Percentiles rank a stretch among this genome's conserved stretches.
These are phyloP conservation scores for Claviceps citrina DNA, from an alignment of 2,329 filamentous ascomycete genomes.

Conservation along the genomic window DNA sequence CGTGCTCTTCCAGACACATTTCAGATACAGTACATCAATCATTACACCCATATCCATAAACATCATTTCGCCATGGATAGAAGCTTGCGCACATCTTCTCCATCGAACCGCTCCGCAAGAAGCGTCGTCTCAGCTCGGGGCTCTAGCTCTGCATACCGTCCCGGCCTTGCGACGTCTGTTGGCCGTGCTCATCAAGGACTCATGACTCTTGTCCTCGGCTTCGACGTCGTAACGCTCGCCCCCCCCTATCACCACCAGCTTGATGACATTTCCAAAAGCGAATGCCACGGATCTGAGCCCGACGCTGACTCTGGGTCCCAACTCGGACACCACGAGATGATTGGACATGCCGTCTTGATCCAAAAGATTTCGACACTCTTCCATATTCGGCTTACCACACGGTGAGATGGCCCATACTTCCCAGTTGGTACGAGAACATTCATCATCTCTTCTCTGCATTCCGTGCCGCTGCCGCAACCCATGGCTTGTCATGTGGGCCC, in stretches of 20 bases:
- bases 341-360: conserved; percentile 25
- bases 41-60: too few species aligned
- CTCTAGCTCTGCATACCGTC: conserved; percentile 10
- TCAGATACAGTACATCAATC: too few species aligned
- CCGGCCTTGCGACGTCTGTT: conserved; percentile 24
- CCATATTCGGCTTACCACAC: conserved; percentile 26
- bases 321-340: conserved; percentile 46
- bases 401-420: conserved; percentile 39
- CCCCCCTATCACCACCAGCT: conserved; percentile 49
- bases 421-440: conserved; percentile 21
- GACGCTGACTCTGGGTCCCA: conserved; percentile 49
- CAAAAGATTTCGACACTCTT: conserved; percentile 31
- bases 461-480: conserved; percentile 3
- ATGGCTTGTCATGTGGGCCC: neutral
- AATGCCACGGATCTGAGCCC: conserved; percentile 53
- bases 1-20: too few species aligned
- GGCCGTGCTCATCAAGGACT: conserved; percentile 20
- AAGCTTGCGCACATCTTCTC: too few species aligned
- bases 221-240: conserved; percentile 45
- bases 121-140: conserved; percentile 1
- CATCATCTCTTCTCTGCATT: neutral
- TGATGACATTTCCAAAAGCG: conserved; percentile 57
- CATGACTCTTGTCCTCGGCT: conserved; percentile 15
- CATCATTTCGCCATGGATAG: too few species aligned
- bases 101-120: too few species aligned